These are phyloP conservation scores for Xanthoconium stramineum DNA, from an alignment of 768 basidiomycete genomes.

Conservation along the genomic window DNA sequence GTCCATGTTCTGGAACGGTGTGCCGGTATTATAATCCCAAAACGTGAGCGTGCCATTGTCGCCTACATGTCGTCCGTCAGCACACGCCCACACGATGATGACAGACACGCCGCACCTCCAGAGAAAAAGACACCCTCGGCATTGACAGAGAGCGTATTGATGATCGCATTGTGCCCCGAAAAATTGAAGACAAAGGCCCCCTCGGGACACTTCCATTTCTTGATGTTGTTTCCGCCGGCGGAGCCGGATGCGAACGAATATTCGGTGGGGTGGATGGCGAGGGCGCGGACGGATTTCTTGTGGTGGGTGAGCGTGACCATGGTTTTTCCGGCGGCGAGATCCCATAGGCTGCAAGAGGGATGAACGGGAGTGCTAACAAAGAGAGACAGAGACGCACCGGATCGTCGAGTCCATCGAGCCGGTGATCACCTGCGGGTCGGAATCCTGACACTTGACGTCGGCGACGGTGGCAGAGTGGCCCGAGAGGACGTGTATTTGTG, in stretches of 20 bases:
- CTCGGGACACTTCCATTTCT: constrained; percentile 99
- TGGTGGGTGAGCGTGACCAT: constrained; percentile 98
- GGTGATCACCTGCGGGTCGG: constrained; percentile 97
- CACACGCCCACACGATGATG: too few species aligned
- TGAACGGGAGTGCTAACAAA: not conserved
- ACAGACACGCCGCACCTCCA: constrained; percentile 53
- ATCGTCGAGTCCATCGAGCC: constrained; percentile 98
- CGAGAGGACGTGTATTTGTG: constrained; percentile 87
- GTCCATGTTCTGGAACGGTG: constrained; percentile 91
- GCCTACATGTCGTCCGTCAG: constrained; percentile 38
- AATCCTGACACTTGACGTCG: constrained; percentile 94
- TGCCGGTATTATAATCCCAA: constrained; percentile 95
- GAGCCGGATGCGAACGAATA: constrained; percentile 95
- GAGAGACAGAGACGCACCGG: constrained; percentile 45
- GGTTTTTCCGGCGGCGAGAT: constrained; percentile 95
- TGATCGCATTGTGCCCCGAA: constrained; percentile 93
- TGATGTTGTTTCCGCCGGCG: constrained; percentile 99
- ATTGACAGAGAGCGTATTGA: constrained; percentile 94
- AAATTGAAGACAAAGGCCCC: constrained; percentile 97
- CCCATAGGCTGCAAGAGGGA: constrained; percentile 69
- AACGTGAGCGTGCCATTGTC: constrained; percentile 90
- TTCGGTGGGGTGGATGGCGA: constrained; percentile 94
- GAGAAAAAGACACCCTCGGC: constrained; percentile 97
- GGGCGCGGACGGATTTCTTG: constrained; percentile 94
- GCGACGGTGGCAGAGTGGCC: constrained; percentile 96